A percentile compares a stretch with the other conserved stretches of the same genome.
phyloP scores from a whole-genome alignment of 2,329 filamentous ascomycete genomes.

The Dendryphion nanum region DNA sequence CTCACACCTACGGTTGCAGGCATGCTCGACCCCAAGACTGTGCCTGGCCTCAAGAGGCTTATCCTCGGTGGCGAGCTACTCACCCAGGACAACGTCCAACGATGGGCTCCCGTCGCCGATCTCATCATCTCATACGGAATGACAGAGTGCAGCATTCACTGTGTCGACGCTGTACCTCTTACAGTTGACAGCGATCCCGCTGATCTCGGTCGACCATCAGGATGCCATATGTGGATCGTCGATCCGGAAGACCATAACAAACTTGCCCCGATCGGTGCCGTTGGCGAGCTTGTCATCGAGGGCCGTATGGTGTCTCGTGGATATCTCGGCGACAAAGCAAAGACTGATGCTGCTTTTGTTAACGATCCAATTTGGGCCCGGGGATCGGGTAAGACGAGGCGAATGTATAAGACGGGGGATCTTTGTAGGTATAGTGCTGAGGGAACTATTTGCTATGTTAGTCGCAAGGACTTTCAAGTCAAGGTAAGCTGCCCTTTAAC shows the following conservation, averaged over 20 bases:
- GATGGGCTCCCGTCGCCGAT: slow-evolving; percentile 2
- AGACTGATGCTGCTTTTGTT: slow-evolving; percentile 19
- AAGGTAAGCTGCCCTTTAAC: too few species aligned
- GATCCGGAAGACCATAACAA: slow-evolving; percentile 14
- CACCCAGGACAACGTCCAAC: slow-evolving; percentile 17
- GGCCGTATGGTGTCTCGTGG: slow-evolving; percentile 43
- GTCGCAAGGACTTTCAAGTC: slow-evolving; percentile 9
- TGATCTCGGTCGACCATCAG: slow-evolving; percentile 5
- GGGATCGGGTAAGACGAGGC: slow-evolving; percentile 1
- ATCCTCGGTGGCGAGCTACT: slow-evolving; percentile 42
- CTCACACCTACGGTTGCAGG: slow-evolving; percentile 57
- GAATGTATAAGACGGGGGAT: slow-evolving; percentile 19
- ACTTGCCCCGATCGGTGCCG: slow-evolving; percentile 13
- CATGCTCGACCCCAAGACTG: slow-evolving; percentile 40
- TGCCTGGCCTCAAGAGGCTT: slow-evolving; percentile 43
- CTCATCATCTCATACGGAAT: slow-evolving; percentile 17
- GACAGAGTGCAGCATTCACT: slow-evolving; percentile 8
- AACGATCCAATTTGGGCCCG: slow-evolving; percentile 9
- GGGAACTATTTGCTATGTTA: slow-evolving; percentile 5
- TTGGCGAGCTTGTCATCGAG: slow-evolving; percentile 55
- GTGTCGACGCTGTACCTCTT: slow-evolving; percentile 4
- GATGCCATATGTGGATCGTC: slow-evolving; percentile 21
- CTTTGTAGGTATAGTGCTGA: slow-evolving; percentile 7
- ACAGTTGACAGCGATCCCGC: slow-evolving; percentile 7
- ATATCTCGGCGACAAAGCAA: slow-evolving; percentile 15